Base-by-base conservation (phyloP, 2,329 filamentous ascomycete species). In the Chrysoporthe cubensis region DNA sequence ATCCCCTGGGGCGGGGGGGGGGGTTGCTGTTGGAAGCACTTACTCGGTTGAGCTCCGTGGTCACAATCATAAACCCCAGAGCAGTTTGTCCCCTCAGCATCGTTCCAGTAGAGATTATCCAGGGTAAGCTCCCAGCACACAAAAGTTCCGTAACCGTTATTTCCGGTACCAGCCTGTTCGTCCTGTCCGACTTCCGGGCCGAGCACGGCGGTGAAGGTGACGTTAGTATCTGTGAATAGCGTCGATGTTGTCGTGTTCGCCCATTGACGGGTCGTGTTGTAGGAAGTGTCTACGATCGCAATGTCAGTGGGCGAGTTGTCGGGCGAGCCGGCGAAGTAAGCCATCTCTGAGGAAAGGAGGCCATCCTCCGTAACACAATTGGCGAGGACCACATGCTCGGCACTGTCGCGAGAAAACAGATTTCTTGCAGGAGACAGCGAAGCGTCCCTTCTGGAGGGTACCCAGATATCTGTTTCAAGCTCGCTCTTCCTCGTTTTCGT, bases 71-170 rank as follows among this genome's bases (percentile, higher is more conserved):
- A 78, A 7, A 74, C 70, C 63, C 74, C 71, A 18, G 72, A 73
- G 69, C 77, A 79, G 9, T 60, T 68, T 16, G 69, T 72, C 16
- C 67, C 69, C 43, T 71, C 70, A 37, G 74, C 66, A 40, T 71
- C 71, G 34, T 75, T 74, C 4, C n/a, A 66, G 52, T 78, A 78
- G 32, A 76, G 64, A 14, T 72, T 64, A n/a, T 60, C 52, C 37
- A 66, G 32, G n/a, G 71, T 73, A 26, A 42, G 71, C 66, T 76
- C 73, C 72, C 74, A 78, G 65, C 77, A 79, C 1, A 68, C 71
- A 58, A 78, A 78, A 21, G 69, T 69, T 2, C 69, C 71, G 54
- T 75, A 78, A 1, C 74, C 76, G 60, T 79, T 79, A 58, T 73
- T 50, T 5, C 75, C 77, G 0, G 67, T 74, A 4, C 77, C 77